phyloP scores from a whole-genome alignment of 2,329 filamentous ascomycete species.

The Aureobasidium sp. region DNA sequence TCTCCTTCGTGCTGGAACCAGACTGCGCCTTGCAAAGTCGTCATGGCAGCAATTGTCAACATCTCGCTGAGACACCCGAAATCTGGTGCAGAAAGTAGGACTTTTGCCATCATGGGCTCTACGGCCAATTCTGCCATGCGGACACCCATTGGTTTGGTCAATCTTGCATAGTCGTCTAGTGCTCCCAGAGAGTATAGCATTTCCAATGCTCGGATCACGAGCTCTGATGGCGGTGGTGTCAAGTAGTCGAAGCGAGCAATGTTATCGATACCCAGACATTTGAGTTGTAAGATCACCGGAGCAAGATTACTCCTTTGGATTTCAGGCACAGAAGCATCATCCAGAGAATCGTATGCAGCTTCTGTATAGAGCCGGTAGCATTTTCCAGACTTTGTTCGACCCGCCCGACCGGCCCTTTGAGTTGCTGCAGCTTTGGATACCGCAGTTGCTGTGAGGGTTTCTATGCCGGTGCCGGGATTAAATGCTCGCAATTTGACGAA shows the following conservation, averaged over 20 bases:
- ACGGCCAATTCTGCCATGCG: constrained; percentile 91
- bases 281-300: constrained; percentile 80
- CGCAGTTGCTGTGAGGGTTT: constrained; percentile 72
- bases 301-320: constrained; percentile 89
- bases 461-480: constrained; percentile 77
- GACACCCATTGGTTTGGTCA: constrained; percentile 79
- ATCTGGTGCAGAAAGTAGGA: constrained; percentile 64
- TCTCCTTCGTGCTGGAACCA: constrained; percentile 78
- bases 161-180: constrained; percentile 80
- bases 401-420: constrained; percentile 83
- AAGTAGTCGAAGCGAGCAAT: constrained; percentile 85
- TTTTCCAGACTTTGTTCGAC: constrained; percentile 82
- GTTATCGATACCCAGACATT: constrained; percentile 92
- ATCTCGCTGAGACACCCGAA: constrained; percentile 82
- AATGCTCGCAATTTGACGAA: constrained; percentile 87
- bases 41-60: constrained; percentile 89
- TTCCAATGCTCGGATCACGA: constrained; percentile 80
- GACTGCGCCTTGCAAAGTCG: constrained; percentile 71
- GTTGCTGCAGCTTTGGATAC: constrained; percentile 89
- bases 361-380: constrained; percentile 92
- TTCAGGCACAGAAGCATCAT: constrained; percentile 73
- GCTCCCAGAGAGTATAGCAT: constrained; percentile 81
- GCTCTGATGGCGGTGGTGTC: constrained; percentile 74
- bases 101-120: constrained; percentile 93
- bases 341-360: constrained; percentile 56